Base-by-base conservation (phyloP, 345 rosid genomes). In the Eutrema heterophyllum region DNA sequence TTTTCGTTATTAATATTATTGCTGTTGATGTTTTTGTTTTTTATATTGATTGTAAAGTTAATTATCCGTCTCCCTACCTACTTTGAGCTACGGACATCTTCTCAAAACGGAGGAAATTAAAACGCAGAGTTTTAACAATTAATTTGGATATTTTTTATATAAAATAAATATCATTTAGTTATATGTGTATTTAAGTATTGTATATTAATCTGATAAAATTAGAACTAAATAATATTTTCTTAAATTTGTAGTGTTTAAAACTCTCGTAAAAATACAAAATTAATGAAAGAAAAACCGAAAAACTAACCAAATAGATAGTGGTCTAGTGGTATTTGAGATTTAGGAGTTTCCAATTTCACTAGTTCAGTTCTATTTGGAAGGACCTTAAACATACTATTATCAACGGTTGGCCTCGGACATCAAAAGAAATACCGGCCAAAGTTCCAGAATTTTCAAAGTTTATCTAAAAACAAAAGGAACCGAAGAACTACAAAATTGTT, bases 1-100 rank as follows among this genome's bases (percentile, higher is more conserved):
- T 66, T 65, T 65, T 73, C 71, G 41, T 43, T 32, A 32, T 64
- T 53, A 55, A 55, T 63, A 29, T 33, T 41, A 12, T 39, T 12
- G 59, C 1, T 45, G 10, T 60, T 13, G 18, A 40, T 60, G 26
- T 39, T 3, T 64, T 45, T 15, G 45, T 13, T 30, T 18, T 6
- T 41, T 10, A 18, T 30, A 9, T 16, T 12, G 10, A 49, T 49
- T 49, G 21, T 18, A 48, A 8, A 33, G 26, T 5, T 10, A 11
- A 38, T 59, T 27, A 48, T 39, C 24, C 32, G 7, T 6, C 30
- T 49, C 41, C 41, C 21, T 40, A 36, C 59, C 75, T 27, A 70
- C 74, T 36, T 35, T 10, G 10, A 44, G 18, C 21, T n/a, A 50
- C 35, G 33, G 0, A 13, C 6, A 50, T 49, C 21, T 9, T 51